phyloP scores from a whole-genome alignment of 768 basidiomycete genomes.

The Dendrothele bispora region DNA sequence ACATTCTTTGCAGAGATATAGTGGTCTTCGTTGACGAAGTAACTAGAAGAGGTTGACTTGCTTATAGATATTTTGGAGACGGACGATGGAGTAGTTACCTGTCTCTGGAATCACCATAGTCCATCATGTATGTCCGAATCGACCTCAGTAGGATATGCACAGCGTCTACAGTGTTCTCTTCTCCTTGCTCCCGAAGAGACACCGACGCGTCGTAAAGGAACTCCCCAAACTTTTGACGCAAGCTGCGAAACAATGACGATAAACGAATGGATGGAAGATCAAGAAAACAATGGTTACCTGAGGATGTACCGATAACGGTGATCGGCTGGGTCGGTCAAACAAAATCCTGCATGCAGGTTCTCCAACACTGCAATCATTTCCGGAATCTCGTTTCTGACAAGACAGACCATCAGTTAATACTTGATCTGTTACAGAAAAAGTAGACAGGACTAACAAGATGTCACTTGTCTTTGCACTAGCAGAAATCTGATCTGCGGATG shows the following conservation, averaged over 20 bases:
- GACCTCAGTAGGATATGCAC: conserved; percentile 62
- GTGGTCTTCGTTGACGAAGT: conserved; percentile 55
- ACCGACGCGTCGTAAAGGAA: conserved; percentile 73
- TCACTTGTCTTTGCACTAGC: conserved; percentile 54
- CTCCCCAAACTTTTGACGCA: conserved; percentile 63
- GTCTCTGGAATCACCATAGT: conserved; percentile 74
- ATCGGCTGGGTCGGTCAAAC: conserved; percentile 64
- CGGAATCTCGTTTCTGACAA: conserved; percentile 62
- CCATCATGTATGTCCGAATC: conserved; percentile 69
- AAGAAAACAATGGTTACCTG: no score
- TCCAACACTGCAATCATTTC: conserved; percentile 74
- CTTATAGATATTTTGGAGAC: not conserved
- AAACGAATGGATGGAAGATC: no score
- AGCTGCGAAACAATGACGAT: no score
- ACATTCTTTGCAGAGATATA: conserved; percentile 62
- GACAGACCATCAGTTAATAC: not conserved
- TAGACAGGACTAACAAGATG: conserved; percentile 52
- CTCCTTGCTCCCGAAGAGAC: conserved; percentile 68
- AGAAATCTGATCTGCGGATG: conserved; percentile 47
- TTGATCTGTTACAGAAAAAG: not conserved
- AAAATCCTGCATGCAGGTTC: conserved; percentile 64
- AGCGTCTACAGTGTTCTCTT: conserved; percentile 80
- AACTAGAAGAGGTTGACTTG: conserved; percentile 33
- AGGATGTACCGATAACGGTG: conserved; percentile 63
- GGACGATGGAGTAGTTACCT: conserved; percentile 26